These are phyloP conservation scores for Leptographium lundbergii DNA, from an alignment of 2,329 filamentous ascomycete genomes.

Conservation along the genomic window DNA sequence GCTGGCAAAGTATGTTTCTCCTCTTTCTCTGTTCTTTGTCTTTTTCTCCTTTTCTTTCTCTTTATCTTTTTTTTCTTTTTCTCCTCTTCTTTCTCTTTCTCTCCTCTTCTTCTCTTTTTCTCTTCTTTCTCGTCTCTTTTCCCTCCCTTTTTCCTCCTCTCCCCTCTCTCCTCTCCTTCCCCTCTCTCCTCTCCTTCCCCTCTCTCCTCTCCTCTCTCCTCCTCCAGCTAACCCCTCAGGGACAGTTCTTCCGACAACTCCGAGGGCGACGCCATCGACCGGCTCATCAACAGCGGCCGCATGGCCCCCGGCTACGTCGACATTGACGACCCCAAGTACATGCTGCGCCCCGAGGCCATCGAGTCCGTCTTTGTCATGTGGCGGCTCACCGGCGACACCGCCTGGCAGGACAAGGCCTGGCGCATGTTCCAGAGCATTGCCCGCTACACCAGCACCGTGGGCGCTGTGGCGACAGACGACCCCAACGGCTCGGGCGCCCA, in stretches of 20 bases:
- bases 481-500: background rate
- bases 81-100: background rate
- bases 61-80: background rate
- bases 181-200: too few relatives aligned
- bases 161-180: background rate
- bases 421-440: conserved; percentile 57
- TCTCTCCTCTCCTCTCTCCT: too few relatives aligned
- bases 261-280: conserved; percentile 16
- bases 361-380: conserved; percentile 73
- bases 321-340: conserved; percentile 45
- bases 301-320: conserved; percentile 42
- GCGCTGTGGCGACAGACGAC: background rate
- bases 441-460: conserved; percentile 43
- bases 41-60: too few relatives aligned
- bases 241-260: background rate
- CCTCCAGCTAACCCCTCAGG: background rate
- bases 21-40: background rate
- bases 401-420: conserved; percentile 60
- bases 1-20: background rate
- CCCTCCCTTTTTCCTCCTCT: background rate
- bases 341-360: conserved; percentile 64
- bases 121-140: background rate
- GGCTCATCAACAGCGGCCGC: conserved; percentile 26
- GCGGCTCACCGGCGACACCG: conserved; percentile 53
- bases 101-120: background rate